Conservation (phyloP, 1,284 basidiomycete species). For the Austroboletus olivaceoglutinosus region DNA sequence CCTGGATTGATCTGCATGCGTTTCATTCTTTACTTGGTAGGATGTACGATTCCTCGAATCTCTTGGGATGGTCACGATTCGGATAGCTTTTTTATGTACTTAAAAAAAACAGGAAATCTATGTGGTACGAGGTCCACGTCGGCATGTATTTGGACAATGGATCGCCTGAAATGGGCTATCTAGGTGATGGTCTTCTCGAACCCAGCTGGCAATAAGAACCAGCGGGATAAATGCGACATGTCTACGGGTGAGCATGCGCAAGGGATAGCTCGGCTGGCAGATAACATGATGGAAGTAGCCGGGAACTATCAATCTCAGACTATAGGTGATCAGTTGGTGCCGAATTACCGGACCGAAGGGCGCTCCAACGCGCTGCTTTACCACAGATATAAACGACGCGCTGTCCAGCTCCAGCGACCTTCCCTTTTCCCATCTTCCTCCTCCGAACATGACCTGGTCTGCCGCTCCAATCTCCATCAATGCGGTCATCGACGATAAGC, state of each 20-base stretch:
- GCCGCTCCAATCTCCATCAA: constrained; percentile 31
- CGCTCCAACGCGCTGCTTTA: background rate
- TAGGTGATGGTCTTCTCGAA: no score
- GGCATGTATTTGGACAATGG: no score
- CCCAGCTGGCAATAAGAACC: no score
- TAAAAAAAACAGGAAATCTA: no score
- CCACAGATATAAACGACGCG: constrained; percentile 1
- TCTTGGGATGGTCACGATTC: no score
- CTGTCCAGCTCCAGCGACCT: background rate
- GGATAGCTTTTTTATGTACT: no score
- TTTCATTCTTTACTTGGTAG: background rate
- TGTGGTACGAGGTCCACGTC: no score
- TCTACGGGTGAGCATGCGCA: background rate
- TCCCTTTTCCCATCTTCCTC: constrained; percentile 1
- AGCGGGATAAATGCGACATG: constrained; percentile 6
- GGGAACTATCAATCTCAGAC: no score
- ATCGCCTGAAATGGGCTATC: no score
- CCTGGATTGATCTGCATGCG: background rate
- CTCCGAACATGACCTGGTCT: constrained; percentile 27
- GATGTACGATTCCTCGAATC: background rate
- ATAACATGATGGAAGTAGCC: no score
- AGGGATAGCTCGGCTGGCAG: background rate
- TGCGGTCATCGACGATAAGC: constrained; percentile 43
- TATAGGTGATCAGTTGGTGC: constrained; percentile 4
- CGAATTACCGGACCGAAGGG: constrained; percentile 23